These are phyloP conservation scores for Fusarium succisae DNA, from an alignment of 2,329 filamentous ascomycete species.

Conservation along the genomic window DNA sequence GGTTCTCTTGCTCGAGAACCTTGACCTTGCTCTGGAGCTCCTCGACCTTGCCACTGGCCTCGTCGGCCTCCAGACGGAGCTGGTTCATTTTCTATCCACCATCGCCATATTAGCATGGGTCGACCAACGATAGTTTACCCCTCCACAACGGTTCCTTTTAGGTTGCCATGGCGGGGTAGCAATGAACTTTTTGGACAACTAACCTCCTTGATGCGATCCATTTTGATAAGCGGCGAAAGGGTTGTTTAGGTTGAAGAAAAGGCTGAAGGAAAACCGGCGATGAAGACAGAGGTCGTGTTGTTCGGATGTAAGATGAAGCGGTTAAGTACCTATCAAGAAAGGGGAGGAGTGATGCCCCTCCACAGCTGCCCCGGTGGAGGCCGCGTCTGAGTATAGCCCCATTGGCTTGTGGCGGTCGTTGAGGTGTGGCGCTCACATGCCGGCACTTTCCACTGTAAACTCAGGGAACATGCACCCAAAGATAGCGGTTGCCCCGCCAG, in stretches of 20 bases:
- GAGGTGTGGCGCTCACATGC: constrained; percentile 37
- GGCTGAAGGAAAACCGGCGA: constrained; percentile 33
- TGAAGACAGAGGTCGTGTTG: constrained; percentile 47
- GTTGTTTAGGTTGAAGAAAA: constrained; percentile 14
- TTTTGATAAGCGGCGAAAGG: constrained; percentile 52
- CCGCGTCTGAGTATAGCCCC: constrained; percentile 29
- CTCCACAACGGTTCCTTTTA: constrained; percentile 43
- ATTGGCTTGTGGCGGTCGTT: constrained; percentile 45
- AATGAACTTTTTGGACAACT: constrained; percentile 51
- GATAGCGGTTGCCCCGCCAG: constrained; percentile 45
- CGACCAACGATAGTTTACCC: constrained; percentile 38
- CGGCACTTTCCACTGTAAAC: constrained; percentile 21
- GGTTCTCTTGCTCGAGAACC: constrained; percentile 90
- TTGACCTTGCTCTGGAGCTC: constrained; percentile 91
- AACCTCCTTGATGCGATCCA: constrained; percentile 93
- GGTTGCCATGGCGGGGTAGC: constrained; percentile 45
- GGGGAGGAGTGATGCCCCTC: constrained; percentile 51
- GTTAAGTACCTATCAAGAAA: constrained; percentile 48
- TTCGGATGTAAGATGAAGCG: constrained; percentile 46
- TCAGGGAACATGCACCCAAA: background rate
- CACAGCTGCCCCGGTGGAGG: constrained; percentile 44
- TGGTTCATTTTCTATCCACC: constrained; percentile 84
- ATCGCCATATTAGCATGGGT: constrained; percentile 40
- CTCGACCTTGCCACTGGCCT: constrained; percentile 81
- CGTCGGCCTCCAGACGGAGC: constrained; percentile 93